A percentile compares a stretch with the other conserved stretches of the same genome.
Conservation (phyloP, 2,329 filamentous ascomycete species). For the Neopestalotiopsis rosae region DNA sequence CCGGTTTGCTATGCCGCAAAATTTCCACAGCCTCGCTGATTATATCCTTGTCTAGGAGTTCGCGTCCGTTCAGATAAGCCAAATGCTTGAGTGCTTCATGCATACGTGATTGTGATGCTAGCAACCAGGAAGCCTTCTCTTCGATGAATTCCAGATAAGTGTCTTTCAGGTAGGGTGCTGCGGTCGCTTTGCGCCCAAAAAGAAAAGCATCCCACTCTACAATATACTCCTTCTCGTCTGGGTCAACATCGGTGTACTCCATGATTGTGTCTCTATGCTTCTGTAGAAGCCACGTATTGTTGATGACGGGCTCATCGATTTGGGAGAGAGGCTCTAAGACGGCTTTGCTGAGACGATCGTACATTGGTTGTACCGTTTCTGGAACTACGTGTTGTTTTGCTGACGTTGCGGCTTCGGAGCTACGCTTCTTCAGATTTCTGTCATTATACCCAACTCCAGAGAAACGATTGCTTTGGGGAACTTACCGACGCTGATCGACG, state of each 20-base stretch:
- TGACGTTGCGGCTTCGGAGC: conserved; percentile 24
- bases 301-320: conserved; percentile 47
- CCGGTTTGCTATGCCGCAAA: conserved; percentile 48
- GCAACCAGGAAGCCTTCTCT: conserved; percentile 58
- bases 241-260: conserved; percentile 61
- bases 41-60: conserved; percentile 50
- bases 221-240: conserved; percentile 62
- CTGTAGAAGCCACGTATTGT: conserved; percentile 61
- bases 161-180: conserved; percentile 56
- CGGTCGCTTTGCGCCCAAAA: conserved; percentile 54
- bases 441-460: background rate
- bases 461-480: background rate
- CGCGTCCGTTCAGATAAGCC: conserved; percentile 54
- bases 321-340: conserved; percentile 53
- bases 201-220: conserved; percentile 64
- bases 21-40: conserved; percentile 47
- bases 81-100: conserved; percentile 62
- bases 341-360: conserved; percentile 61
- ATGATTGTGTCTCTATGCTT: conserved; percentile 63
- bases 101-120: conserved; percentile 50
- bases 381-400: conserved; percentile 52
- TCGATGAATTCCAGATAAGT: conserved; percentile 58
- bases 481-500: background rate
- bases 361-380: conserved; percentile 57
- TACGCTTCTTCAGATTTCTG: conserved; percentile 1